Evolutionary conservation across 2,329 filamentous ascomycete genomes (phyloP), one percentile per base, ranked within the genome.

Genomic region (Paraphoma chrysanthemicola): DNA sequence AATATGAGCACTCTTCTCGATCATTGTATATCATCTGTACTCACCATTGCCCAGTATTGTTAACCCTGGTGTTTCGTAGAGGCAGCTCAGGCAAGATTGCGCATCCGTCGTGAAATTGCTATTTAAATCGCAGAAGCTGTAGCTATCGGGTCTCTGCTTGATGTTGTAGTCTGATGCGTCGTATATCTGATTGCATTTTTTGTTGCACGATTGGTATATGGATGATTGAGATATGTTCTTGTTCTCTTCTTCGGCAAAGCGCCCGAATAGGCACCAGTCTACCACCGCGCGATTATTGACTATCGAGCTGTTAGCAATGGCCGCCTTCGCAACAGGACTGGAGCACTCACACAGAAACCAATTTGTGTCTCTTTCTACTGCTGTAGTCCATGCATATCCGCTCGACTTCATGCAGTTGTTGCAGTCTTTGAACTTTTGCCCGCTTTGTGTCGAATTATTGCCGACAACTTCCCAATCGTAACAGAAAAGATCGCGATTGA

Each of bases 231-330:
- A 41, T 6, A 66, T 57, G 47, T 66, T 54, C 4, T 51, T 10
- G 29, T 64, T 62, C 9, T 38, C n/a, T 17, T 67, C 64, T 17
- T 64, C 33, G 3, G 28, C 60, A 46, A 66, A 63, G 16, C 56
- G 56, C 14, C 60, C 64, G 17, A 69, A 69, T 0, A 67, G 11
- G 47, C 66, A 69, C 57, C 56, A 69, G 29, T 69, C 66, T 10
- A 67, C 53, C 6, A 56, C 48, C 3, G 44, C 64, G 23, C 59
- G 60, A 43, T 64, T 64, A 41, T 69, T 69, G 51, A 66, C 63
- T 66, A 41, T 11, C 11, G 16, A 30, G 1, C 10, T n/a, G 12
- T 47, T 57, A 48, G 57, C 51, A 12, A 36, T 7, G 23, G 5
- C 23, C 23, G 23, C 23, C 23, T 23, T 23, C 23, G 23, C 23